phyloP scores from a whole-genome alignment of 2,329 filamentous ascomycete species.

The Alternaria viburni region DNA sequence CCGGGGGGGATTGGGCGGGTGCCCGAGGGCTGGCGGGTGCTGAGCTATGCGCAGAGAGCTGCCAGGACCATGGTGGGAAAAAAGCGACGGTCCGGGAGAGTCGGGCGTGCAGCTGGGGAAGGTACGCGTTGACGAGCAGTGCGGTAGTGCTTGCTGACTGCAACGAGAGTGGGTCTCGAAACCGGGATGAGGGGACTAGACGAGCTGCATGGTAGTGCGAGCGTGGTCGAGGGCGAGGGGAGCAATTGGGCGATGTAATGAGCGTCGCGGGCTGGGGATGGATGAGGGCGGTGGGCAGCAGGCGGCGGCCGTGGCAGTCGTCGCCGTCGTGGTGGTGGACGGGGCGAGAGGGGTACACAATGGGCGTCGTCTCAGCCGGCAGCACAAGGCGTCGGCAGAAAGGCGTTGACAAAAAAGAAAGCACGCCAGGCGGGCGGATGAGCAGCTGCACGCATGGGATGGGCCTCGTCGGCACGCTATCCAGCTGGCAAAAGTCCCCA shows the following conservation, averaged over 20 bases:
- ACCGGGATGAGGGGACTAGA: slow-evolving; percentile 19
- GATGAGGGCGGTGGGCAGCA: not conserved
- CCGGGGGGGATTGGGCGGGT: slow-evolving; percentile 23
- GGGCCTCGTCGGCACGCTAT: slow-evolving; percentile 11
- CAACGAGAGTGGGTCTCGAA: slow-evolving; percentile 10
- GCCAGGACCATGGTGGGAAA: slow-evolving; percentile 43
- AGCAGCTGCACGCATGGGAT: slow-evolving; percentile 9
- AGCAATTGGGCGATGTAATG: slow-evolving; percentile 37
- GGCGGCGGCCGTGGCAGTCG: slow-evolving; percentile 4
- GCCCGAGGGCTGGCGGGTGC: slow-evolving; percentile 38
- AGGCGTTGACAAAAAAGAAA: not conserved
- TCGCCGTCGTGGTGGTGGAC: slow-evolving; percentile 6
- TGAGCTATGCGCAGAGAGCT: slow-evolving; percentile 38
- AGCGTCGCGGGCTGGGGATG: slow-evolving; percentile 9
- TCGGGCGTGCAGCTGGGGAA: slow-evolving; percentile 8
- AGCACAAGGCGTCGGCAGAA: slow-evolving; percentile 7
- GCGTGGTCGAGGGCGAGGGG: not conserved
- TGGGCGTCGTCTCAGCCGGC: slow-evolving; percentile 13
- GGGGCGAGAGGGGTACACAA: slow-evolving; percentile 20
- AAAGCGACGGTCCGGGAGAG: slow-evolving; percentile 6
- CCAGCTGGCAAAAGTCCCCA: slow-evolving; percentile 20
- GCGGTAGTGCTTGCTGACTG: slow-evolving; percentile 13
- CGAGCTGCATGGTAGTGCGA: slow-evolving; percentile 34
- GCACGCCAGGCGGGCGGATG: not conserved
- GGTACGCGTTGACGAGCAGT: slow-evolving; percentile 12